A percentile compares a stretch with the other conserved stretches of the same genome.
phyloP scores from a whole-genome alignment of 257 asterid species.

The Phtheirospermum japonicum region DNA sequence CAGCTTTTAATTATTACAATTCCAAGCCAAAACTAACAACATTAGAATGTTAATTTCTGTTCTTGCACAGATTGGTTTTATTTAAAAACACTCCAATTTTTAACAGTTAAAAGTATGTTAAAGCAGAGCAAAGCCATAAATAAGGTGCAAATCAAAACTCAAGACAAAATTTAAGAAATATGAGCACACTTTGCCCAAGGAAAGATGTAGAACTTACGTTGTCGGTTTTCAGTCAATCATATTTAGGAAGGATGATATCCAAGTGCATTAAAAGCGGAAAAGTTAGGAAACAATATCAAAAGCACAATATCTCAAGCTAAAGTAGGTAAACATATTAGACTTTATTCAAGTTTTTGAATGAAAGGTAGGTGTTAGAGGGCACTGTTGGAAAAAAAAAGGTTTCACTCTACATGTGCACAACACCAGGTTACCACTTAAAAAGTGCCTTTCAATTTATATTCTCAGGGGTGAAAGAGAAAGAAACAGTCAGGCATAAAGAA shows the following conservation, averaged over 20 bases:
- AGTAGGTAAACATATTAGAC: too few species aligned
- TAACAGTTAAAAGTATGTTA: background rate
- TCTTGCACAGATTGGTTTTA: background rate
- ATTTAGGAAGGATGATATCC: slow-evolving; percentile 88
- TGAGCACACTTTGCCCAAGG: slow-evolving; percentile 25
- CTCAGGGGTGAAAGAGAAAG: too few species aligned
- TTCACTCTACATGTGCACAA: too few species aligned
- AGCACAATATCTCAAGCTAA: too few species aligned
- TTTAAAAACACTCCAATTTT: background rate
- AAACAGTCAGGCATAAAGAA: too few species aligned
- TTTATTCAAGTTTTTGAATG: too few species aligned
- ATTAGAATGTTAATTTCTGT: slow-evolving; percentile 6
- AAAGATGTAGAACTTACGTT: slow-evolving; percentile 47
- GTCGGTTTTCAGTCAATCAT: slow-evolving; percentile 70
- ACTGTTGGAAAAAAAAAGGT: too few species aligned
- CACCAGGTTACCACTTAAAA: too few species aligned
- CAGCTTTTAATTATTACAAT: slow-evolving; percentile 6
- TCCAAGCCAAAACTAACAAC: slow-evolving; percentile 6
- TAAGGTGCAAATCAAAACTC: slow-evolving; percentile 21
- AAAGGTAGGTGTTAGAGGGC: too few species aligned
- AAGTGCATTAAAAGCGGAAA: too few species aligned
- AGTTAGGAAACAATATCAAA: too few species aligned
- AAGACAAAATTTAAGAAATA: slow-evolving; percentile 19
- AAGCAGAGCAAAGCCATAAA: slow-evolving; percentile 24
- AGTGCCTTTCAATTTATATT: too few species aligned